Evolutionary conservation across 805 yeast species (phyloP).

Genomic region (Spathaspora girioi): DNA sequence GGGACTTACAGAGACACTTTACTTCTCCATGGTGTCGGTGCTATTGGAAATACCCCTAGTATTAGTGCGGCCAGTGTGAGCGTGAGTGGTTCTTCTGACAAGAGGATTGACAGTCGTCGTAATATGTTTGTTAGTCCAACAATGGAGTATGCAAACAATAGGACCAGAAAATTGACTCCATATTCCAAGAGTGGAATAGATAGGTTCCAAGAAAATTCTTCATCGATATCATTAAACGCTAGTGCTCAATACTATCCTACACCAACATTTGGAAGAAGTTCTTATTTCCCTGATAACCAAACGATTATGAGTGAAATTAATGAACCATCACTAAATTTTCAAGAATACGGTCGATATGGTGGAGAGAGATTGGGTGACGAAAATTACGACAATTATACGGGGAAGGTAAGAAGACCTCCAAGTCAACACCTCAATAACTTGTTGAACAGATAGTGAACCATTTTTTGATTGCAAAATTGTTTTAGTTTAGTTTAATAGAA

Average conservation of each 20-base stretch:
- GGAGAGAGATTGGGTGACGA: neutral
- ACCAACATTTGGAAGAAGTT: neutral
- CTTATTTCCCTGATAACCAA: neutral
- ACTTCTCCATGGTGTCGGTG: neutral
- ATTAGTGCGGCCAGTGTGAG: neutral
- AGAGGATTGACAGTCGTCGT: conserved; percentile 28
- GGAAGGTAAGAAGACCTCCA: conserved; percentile 37
- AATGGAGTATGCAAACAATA: conserved; percentile 22
- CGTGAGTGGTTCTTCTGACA: neutral
- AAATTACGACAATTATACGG: neutral
- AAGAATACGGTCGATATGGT: neutral
- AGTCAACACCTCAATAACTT: conserved; percentile 46
- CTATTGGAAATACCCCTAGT: conserved; percentile 1
- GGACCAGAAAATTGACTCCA: neutral
- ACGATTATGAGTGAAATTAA: neutral
- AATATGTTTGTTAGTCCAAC: conserved; percentile 56
- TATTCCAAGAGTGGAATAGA: neutral
- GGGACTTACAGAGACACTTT: conserved; percentile 25
- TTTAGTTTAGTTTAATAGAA: neutral
- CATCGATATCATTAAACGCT: neutral
- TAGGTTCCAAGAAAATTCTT: neutral
- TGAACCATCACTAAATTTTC: neutral
- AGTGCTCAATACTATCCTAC: neutral
- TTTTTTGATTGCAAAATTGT: neutral
- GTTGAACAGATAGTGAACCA: conserved; percentile 18